These are phyloP conservation scores for Pyrenula massariospora DNA, from an alignment of 495 filamentous ascomycete species.

Conservation along the genomic window DNA sequence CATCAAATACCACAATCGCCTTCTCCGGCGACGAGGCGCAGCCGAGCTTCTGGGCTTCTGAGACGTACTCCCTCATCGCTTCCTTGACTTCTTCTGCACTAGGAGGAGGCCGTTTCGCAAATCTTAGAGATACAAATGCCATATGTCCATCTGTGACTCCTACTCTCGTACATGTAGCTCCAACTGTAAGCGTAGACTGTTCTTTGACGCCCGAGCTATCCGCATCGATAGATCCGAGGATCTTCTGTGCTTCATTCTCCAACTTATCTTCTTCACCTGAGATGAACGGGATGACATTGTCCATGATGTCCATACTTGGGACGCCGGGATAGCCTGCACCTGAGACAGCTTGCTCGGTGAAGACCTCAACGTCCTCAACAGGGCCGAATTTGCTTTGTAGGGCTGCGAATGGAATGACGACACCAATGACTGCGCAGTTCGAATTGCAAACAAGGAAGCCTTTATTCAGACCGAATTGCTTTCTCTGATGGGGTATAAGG, in stretches of 20 bases:
- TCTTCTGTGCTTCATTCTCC: conserved; percentile 76
- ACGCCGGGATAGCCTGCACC: conserved; percentile 85
- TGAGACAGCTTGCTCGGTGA: conserved; percentile 81
- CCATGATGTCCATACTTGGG: conserved; percentile 58
- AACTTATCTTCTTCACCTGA: conserved; percentile 85
- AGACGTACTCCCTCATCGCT: conserved; percentile 60
- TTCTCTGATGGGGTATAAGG: conserved; percentile 65
- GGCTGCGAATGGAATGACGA: conserved; percentile 81
- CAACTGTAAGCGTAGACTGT: conserved; percentile 52
- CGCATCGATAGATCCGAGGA: conserved; percentile 56
- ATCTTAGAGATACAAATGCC: conserved; percentile 68
- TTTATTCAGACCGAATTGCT: conserved; percentile 51
- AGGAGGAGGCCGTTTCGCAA: conserved; percentile 43
- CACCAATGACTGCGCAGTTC: conserved; percentile 81
- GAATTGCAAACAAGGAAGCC: conserved; percentile 84
- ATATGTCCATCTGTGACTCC: conserved; percentile 77
- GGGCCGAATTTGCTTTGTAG: conserved; percentile 65
- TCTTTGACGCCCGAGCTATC: conserved; percentile 55
- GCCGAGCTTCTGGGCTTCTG: conserved; percentile 61
- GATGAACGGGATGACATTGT: conserved; percentile 81
- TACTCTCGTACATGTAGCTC: conserved; percentile 74
- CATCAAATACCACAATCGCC: conserved; percentile 68
- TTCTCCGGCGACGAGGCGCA: conserved; percentile 65
- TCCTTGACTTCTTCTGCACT: conserved; percentile 54
- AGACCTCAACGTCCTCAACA: conserved; percentile 64